Percentiles rank a stretch among this genome's conserved stretches.
phyloP scores from a whole-genome alignment of 495 filamentous ascomycete species.

The Penicillium daleae region DNA sequence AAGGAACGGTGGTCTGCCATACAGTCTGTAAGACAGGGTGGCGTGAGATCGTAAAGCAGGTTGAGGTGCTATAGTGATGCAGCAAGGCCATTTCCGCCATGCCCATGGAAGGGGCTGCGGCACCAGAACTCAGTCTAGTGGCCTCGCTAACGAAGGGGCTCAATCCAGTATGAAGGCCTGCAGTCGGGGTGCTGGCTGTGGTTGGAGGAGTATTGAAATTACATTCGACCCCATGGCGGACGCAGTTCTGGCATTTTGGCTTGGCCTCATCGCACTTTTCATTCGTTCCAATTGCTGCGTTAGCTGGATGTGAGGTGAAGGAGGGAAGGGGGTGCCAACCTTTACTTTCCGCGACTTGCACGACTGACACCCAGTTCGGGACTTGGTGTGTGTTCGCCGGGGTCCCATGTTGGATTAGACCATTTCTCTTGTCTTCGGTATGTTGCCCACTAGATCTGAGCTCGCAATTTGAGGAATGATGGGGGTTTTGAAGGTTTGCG shows the following conservation, averaged over 20 bases:
- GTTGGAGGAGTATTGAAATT: neutral
- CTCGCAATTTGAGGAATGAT: neutral
- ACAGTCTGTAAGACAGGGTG: slow-evolving; percentile 8
- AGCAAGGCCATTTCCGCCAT: slow-evolving; percentile 19
- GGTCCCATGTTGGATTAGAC: neutral
- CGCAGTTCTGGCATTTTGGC: slow-evolving; percentile 20
- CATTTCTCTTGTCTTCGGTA: neutral
- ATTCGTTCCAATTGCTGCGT: neutral
- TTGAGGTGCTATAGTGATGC: slow-evolving; percentile 24
- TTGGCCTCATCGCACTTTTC: slow-evolving; percentile 19
- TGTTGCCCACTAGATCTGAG: neutral
- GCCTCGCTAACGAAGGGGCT: slow-evolving; percentile 4
- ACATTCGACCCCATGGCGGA: slow-evolving; percentile 13
- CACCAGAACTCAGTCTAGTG: slow-evolving; percentile 4
- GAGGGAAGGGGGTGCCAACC: neutral
- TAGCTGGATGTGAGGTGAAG: neutral
- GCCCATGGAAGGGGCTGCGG: neutral
- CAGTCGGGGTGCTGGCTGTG: neutral
- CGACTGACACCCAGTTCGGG: slow-evolving; percentile 15
- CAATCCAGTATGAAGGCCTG: neutral
- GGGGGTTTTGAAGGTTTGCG: neutral
- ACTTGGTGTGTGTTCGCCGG: slow-evolving; percentile 16
- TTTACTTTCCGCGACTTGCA: slow-evolving; percentile 19
- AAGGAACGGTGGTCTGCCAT: slow-evolving; percentile 37
- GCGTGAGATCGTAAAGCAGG: slow-evolving; percentile 19